Base-by-base conservation (phyloP, 148 eudicot species). In the Hydrangea macrophylla region DNA sequence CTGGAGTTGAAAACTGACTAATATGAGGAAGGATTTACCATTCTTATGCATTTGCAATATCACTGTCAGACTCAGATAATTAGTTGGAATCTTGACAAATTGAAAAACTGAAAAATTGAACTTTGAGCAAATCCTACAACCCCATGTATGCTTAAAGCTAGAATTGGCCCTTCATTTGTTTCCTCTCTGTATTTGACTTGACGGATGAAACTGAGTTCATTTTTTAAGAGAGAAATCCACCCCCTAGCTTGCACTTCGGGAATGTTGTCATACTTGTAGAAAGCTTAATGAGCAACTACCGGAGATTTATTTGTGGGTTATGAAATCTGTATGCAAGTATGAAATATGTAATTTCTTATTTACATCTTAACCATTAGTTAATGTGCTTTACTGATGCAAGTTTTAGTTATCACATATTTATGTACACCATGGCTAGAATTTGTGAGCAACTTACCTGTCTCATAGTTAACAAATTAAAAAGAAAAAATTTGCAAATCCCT, bases 361-460 rank as follows among this genome's bases (percentile, higher is more conserved):
- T 23, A 30, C 25, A n/a, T n/a, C 37, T 64, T 10, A 28, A 45
- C 24, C 28, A 28, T 28, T 58, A 55, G 7, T 17, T 37, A 18
- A 5, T 56, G 60, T 57, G 40, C 25, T 55, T 60, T 76, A 26
- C 36, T 48, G 53, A 23, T 28, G 23, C 26, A 6, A 42, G 26
- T 37, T 25, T 37, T 25, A 63, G 50, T 65, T 20, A 42, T 42
- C 17, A 36, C 13, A 15, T 67, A 22, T 67, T 35, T 25, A 26
- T 67, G 31, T 20, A 20, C 33, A 60, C 4, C 15, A 36, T 63
- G 35, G 28, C 42, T 63, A 17, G 40, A 13, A 48, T 17, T 48
- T 15, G 0, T 18, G 7, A 48, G 23, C 22, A 48, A 48, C 53
- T 48, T 18, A 48, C 20, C 3, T 57, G 17, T 15, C 32, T 10